Evolutionary conservation across 1,139 yeast species (phyloP).

Genomic region (Torulaspora globosa): DNA sequence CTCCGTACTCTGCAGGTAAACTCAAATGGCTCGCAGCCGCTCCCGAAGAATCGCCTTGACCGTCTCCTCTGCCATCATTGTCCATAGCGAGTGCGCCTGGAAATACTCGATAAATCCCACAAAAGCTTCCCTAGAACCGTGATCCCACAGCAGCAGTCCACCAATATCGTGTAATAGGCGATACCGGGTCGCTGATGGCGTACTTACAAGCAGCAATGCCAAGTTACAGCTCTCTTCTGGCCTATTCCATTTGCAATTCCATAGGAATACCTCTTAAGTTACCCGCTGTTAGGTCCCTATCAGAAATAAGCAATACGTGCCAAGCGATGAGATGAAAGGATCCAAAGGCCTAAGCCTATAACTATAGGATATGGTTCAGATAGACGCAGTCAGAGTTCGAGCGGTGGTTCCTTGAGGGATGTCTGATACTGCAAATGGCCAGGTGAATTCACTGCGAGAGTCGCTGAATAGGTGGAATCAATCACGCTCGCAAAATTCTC

Average conservation of each 20-base stretch:
- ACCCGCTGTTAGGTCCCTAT: not conserved
- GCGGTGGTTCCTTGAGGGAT: conserved; percentile 4
- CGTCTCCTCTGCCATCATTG: not conserved
- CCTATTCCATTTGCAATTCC: not conserved
- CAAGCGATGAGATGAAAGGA: not conserved
- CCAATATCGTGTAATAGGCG: not conserved
- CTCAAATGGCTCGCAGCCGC: conserved; percentile 7
- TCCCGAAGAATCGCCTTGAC: conserved; percentile 7
- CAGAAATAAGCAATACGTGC: not conserved
- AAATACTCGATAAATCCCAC: not conserved
- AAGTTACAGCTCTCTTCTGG: not conserved
- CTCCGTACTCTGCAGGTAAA: not conserved
- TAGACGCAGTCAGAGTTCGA: too few species aligned
- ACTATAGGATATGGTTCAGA: not conserved
- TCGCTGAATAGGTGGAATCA: conserved; percentile 41
- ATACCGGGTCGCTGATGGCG: not conserved
- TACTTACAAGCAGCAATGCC: not conserved
- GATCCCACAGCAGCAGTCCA: conserved; percentile 1
- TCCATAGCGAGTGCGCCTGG: not conserved
- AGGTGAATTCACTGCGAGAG: conserved; percentile 34
- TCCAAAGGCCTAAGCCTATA: not conserved
- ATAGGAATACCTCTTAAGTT: conserved; percentile 2
- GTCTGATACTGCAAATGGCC: conserved; percentile 17
- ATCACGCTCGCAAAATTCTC: conserved; percentile 29
- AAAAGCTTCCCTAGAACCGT: not conserved